Evolutionary conservation across 2,329 filamentous ascomycete genomes (phyloP), one percentile per base, ranked within the genome.

Genomic region (Zymoseptoria passerinii): DNA sequence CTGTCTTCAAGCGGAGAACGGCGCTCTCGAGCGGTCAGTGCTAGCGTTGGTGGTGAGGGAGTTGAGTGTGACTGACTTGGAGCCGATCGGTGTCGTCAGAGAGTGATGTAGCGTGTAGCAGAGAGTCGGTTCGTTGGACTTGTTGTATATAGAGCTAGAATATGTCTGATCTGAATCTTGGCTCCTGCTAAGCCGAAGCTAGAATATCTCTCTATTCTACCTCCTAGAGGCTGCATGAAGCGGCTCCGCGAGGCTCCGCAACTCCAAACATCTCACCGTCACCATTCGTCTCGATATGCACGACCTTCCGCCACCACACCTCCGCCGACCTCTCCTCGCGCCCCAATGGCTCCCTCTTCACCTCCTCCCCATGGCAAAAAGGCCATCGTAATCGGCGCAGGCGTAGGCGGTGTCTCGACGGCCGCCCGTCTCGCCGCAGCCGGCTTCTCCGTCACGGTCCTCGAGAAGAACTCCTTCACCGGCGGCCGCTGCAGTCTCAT

Each of bases 391-490:
- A 75, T 83, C 58, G 81, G 87, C 62, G 86, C 87, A 28, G 88
- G 88, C 59, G 83, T 83, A 51, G 88, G 87, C 54, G 87, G 87
- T 59, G 82, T 89, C 49, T 81, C 85, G n/a, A 84, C 83, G 1
- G 68, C 88, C 58, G 87, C 87, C 1, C 83, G 87, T 51, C 81
- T 90, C 9, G 85, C 86, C 53, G 86, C 85, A 68, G 81, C 86
- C 1, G 88, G 87, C 48, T 84, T 86, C 70, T 71, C 79, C 35
- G 87, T 90, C n/a, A 90, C 86, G 0, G 84, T 90, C 1, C 74
- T 90, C n/a, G 88, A 91, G 72, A 90, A 90, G 77, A 90, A 90
- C 68, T 75, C 76, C 58, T 88, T 88, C 70, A 85, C 83, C 0
- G 88, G 88, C 51, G 88, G 88, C 3, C 78, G 88, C 56, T 90